phyloP scores from a whole-genome alignment of 2,329 filamentous ascomycete species.

The Pleochaeta shiraiana region DNA sequence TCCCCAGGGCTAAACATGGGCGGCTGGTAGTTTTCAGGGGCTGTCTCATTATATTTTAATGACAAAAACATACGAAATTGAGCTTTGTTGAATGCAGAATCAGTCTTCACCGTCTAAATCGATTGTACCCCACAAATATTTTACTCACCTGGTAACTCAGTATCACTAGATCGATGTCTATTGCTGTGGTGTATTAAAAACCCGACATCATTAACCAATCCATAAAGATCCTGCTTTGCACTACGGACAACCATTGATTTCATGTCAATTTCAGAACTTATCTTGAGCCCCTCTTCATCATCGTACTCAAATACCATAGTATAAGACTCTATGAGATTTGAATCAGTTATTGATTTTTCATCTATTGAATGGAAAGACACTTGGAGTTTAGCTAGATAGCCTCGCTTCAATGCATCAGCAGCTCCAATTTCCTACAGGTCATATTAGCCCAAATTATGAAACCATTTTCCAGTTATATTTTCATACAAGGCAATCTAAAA shows the following conservation, averaged over 20 bases:
- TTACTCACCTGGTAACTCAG: not conserved
- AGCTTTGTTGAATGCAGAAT: no score
- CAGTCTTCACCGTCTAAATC: no score
- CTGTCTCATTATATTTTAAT: conserved; percentile 9
- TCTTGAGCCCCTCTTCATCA: conserved; percentile 4
- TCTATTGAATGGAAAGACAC: conserved; percentile 11
- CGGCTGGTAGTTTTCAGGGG: conserved; percentile 8
- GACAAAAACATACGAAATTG: conserved; percentile 8
- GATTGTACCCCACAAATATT: no score
- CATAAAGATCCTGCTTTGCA: conserved; percentile 6
- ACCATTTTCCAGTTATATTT: not conserved
- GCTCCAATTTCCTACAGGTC: conserved; percentile 11
- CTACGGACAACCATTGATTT: conserved; percentile 3
- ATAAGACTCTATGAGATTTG: conserved; percentile 12
- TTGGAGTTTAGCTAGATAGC: conserved; percentile 12
- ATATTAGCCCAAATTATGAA: conserved; percentile 3
- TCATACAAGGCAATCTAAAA: conserved; percentile 14
- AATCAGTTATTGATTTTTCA: conserved; percentile 6
- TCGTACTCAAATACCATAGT: conserved; percentile 11
- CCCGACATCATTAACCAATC: conserved; percentile 5
- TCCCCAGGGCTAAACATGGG: conserved; percentile 9
- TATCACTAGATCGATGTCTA: conserved; percentile 3
- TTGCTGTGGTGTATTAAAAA: conserved; percentile 5
- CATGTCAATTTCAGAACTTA: conserved; percentile 3
- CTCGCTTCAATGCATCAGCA: conserved; percentile 10